Conservation (phyloP, 306 rosid species). For the Acacia acuminata region DNA sequence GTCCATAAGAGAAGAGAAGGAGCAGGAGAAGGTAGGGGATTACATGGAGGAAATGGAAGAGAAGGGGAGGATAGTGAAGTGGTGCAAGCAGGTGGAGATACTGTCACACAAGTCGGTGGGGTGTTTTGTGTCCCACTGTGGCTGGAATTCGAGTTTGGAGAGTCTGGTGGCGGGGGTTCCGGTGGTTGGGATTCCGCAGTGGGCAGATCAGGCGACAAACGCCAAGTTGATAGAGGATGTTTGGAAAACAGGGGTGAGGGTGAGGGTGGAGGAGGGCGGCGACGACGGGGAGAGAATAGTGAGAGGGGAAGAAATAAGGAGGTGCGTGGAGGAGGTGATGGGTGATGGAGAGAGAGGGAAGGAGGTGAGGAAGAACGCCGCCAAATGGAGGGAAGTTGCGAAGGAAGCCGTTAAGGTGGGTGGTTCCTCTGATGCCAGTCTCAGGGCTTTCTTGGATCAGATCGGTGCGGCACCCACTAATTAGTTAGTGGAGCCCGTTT, state of each 20-base stretch:
- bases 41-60: conserved; percentile 13
- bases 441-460: not conserved
- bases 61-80: conserved; percentile 50
- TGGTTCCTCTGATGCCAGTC: conserved; percentile 17
- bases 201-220: conserved; percentile 25
- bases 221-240: conserved; percentile 32
- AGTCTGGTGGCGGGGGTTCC: conserved; percentile 31
- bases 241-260: conserved; percentile 34
- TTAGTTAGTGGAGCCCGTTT: no score
- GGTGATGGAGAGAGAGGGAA: conserved; percentile 27
- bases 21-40: not conserved
- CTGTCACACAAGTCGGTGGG: conserved; percentile 41
- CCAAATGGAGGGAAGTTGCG: conserved; percentile 40
- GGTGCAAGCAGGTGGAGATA: conserved; percentile 65
- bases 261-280: not conserved
- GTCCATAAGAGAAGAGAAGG: conserved; percentile 38
- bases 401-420: conserved; percentile 27
- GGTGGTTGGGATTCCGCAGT: conserved; percentile 35
- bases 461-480: not conserved
- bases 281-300: not conserved
- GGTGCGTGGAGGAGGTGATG: conserved; percentile 34
- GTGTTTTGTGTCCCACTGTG: conserved; percentile 37
- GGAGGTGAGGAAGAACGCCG: conserved; percentile 33
- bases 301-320: conserved; percentile 15
- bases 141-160: conserved; percentile 39